A percentile compares a stretch with the other conserved stretches of the same genome.
phyloP scores from a whole-genome alignment of 495 filamentous ascomycete genomes.

The Penicillium subrubescens region DNA sequence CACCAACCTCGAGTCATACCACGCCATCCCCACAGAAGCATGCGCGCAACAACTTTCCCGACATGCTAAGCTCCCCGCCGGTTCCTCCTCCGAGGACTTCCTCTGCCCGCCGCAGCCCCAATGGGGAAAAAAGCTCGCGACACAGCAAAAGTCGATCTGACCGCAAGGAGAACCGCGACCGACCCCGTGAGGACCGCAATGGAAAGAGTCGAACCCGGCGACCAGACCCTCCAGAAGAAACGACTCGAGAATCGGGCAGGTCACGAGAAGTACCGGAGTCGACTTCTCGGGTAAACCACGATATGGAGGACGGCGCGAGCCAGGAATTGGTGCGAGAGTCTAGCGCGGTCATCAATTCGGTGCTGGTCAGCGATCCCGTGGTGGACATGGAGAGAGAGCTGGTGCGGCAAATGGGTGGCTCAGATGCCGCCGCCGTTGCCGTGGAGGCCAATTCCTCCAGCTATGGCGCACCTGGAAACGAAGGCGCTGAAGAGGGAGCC shows the following conservation, averaged over 20 bases:
- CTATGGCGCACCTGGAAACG: conserved; percentile 54
- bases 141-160: conserved; percentile 37
- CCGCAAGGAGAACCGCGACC: conserved; percentile 34
- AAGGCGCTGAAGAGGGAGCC: conserved; percentile 62
- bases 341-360: conserved; percentile 67
- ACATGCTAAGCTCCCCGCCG: conserved; percentile 43
- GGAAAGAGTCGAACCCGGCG: conserved; percentile 38
- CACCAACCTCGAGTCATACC: conserved; percentile 33
- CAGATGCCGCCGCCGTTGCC: conserved; percentile 53
- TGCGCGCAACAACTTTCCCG: conserved; percentile 40
- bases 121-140: conserved; percentile 41
- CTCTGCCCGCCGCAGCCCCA: conserved; percentile 43
- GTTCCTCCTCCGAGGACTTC: conserved; percentile 50
- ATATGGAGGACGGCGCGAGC: conserved; percentile 29
- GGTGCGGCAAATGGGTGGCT: conserved; percentile 67
- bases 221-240: conserved; percentile 34
- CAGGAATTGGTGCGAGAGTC: conserved; percentile 41
- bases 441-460: conserved; percentile 51
- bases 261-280: conserved; percentile 19
- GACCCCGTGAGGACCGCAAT: conserved; percentile 36
- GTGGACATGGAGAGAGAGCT: conserved; percentile 77
- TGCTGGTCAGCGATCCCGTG: conserved; percentile 76
- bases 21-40: conserved; percentile 35
- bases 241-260: conserved; percentile 23
- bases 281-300: conserved; percentile 20